These are phyloP conservation scores for Neobulgaria alba DNA, from an alignment of 2,329 filamentous ascomycete species.

Conservation along the genomic window DNA sequence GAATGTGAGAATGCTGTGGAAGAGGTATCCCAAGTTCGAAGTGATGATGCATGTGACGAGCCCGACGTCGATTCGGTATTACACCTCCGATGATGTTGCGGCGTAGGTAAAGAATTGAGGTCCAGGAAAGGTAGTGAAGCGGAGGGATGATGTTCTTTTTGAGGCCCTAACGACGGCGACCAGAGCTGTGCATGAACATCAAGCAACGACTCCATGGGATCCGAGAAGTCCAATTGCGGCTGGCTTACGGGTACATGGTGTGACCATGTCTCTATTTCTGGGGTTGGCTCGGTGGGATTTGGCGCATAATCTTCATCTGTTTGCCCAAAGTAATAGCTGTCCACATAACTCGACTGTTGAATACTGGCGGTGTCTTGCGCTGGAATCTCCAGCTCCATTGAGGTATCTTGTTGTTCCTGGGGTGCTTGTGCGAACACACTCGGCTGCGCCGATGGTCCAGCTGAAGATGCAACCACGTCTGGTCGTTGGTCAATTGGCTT, in stretches of 20 bases:
- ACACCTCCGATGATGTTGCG: neutral
- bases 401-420: neutral
- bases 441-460: neutral
- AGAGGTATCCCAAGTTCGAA: constrained; percentile 12
- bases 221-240: neutral
- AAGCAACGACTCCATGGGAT: neutral
- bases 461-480: neutral
- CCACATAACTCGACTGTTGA: neutral
- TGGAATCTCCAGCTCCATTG: neutral
- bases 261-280: neutral
- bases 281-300: neutral
- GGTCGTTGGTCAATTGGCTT: neutral
- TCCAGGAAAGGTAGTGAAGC: neutral
- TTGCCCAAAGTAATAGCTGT: neutral
- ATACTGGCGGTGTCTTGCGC: no score
- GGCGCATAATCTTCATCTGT: neutral
- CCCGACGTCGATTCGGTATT: neutral
- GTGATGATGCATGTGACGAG: no score
- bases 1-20: constrained; percentile 8
- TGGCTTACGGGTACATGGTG: neutral
- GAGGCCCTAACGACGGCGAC: neutral
- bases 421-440: neutral
- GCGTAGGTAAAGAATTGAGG: neutral
- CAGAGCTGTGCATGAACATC: neutral
- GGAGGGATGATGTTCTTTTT: neutral